Conservation (phyloP, 1,284 basidiomycete species). For the Pterulicium gracile region DNA sequence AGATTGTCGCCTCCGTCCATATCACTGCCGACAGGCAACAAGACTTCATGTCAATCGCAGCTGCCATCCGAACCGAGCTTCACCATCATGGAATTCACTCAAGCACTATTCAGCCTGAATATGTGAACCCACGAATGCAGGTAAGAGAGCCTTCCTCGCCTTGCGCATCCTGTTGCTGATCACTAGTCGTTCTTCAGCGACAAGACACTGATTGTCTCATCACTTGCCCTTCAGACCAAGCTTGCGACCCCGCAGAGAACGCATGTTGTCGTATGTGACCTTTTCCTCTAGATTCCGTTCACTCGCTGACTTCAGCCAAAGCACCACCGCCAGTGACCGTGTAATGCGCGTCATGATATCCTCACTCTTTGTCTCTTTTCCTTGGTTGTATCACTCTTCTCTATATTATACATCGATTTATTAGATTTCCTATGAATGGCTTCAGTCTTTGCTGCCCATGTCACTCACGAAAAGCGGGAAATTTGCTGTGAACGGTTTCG, state of each 20-base stretch:
- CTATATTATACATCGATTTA: conserved; percentile 7
- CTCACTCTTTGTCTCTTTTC: too few relatives aligned
- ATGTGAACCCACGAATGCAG: conserved; percentile 34
- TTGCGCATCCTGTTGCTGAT: background rate
- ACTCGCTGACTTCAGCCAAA: conserved; percentile 12
- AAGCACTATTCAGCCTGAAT: conserved; percentile 83
- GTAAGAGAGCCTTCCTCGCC: conserved; percentile 16
- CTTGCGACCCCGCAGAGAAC: conserved; percentile 59
- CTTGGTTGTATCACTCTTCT: conserved; percentile 1
- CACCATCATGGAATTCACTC: conserved; percentile 94
- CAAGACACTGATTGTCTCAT: conserved; percentile 38
- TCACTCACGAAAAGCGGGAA: conserved; percentile 58
- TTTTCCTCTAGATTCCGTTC: conserved; percentile 4
- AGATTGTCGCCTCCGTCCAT: conserved; percentile 93
- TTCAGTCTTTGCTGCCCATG: conserved; percentile 16
- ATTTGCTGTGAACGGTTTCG: conserved; percentile 54
- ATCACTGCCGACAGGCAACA: conserved; percentile 72
- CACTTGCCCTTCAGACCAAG: conserved; percentile 49
- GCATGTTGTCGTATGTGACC: conserved; percentile 69
- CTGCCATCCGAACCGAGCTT: conserved; percentile 72
- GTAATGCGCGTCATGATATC: too few relatives aligned
- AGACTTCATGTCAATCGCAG: conserved; percentile 89
- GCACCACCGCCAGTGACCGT: conserved; percentile 39
- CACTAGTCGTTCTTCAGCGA: conserved; percentile 17
- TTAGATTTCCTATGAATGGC: conserved; percentile 9